Evolutionary conservation across 345 rosid genomes (phyloP).

Genomic region (Lenwebbia sp.): DNA sequence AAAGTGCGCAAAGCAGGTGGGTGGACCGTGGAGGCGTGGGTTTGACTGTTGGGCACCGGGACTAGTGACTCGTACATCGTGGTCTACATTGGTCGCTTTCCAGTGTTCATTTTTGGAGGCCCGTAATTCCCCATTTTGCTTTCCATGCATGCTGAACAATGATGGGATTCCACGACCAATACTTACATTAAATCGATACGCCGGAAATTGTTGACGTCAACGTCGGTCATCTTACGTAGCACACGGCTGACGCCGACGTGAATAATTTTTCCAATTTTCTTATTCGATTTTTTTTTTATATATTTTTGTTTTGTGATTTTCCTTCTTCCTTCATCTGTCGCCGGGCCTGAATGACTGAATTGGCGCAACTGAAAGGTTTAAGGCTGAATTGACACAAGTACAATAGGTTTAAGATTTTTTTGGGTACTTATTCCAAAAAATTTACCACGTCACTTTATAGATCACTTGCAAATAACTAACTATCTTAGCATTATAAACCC

Average conservation of each 20-base stretch:
- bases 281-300: no score
- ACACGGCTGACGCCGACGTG: no score
- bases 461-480: not conserved
- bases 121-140: not conserved
- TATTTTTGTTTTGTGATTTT: no score
- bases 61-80: not conserved
- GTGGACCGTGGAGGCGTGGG: not conserved
- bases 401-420: no score
- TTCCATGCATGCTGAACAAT: not conserved
- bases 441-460: not conserved
- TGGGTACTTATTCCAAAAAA: not conserved
- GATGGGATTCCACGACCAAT: not conserved
- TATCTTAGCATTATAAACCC: not conserved
- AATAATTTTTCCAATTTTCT: no score
- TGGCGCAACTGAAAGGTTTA: no score
- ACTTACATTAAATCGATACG: no score
- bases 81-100: not conserved
- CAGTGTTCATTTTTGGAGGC: not conserved
- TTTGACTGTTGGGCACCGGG: not conserved
- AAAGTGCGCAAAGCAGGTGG: not conserved
- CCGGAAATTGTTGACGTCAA: no score
- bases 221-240: no score
- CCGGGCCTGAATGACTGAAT: no score
- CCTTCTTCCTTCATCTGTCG: no score
- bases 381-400: no score